These are phyloP conservation scores for Colletotrichum sp. DNA, from an alignment of 2,329 filamentous ascomycete species.

Conservation along the genomic window DNA sequence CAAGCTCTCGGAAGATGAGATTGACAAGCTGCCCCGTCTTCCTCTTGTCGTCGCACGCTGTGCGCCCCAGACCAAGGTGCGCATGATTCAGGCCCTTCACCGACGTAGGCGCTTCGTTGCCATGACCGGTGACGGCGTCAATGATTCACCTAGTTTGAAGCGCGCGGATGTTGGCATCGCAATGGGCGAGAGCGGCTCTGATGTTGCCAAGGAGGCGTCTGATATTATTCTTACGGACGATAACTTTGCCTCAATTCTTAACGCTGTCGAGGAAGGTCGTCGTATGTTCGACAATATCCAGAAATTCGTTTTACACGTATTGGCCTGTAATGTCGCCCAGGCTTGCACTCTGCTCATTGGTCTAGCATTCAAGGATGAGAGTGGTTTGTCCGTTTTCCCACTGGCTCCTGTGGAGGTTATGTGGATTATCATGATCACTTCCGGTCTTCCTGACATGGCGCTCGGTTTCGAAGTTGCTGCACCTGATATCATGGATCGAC, in stretches of 20 bases:
- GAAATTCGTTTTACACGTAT: conserved; percentile 72
- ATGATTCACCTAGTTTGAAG: conserved; percentile 72
- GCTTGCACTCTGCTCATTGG: conserved; percentile 72
- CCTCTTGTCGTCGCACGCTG: conserved; percentile 72
- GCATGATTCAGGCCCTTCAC: conserved; percentile 74
- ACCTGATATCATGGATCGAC: conserved; percentile 71
- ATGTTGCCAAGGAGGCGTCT: conserved; percentile 73
- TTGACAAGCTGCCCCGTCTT: conserved; percentile 64
- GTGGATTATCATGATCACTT: conserved; percentile 83
- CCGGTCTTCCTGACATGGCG: conserved; percentile 76
- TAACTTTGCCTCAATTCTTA: conserved; percentile 75
- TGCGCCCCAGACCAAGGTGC: conserved; percentile 71
- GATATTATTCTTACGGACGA: conserved; percentile 75
- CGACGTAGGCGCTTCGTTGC: conserved; percentile 69
- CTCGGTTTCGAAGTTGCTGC: conserved; percentile 74
- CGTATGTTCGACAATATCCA: conserved; percentile 78
- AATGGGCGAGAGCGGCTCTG: conserved; percentile 72
- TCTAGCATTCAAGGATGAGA: conserved; percentile 70
- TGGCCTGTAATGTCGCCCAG: conserved; percentile 74
- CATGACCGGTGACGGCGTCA: conserved; percentile 77
- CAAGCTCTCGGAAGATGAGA: conserved; percentile 64
- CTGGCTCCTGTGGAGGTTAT: conserved; percentile 76
- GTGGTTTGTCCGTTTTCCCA: conserved; percentile 71
- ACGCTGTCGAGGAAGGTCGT: conserved; percentile 73
- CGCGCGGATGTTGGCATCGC: conserved; percentile 74